A percentile compares a stretch with the other conserved stretches of the same genome.
These are phyloP conservation scores for Globisporangium paddicum DNA, from an alignment of 352 stramenopile species.

Conservation along the genomic window DNA sequence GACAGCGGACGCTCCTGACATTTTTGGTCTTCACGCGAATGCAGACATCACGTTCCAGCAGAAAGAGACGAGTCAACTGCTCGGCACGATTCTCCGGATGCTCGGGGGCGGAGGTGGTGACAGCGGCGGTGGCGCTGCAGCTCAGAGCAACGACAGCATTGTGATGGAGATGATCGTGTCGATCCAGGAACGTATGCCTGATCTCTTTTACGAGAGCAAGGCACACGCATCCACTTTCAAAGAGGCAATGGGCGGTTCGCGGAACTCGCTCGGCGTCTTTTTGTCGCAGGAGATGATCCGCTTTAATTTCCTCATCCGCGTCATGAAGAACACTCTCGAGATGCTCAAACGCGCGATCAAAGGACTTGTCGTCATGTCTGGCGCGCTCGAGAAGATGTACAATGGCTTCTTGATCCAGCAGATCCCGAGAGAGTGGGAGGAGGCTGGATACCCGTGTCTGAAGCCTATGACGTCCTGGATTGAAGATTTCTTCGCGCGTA, in stretches of 20 bases:
- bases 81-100: constrained; percentile 74
- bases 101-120: constrained; percentile 46
- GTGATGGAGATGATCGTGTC: constrained; percentile 83
- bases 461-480: constrained; percentile 92
- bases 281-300: constrained; percentile 88
- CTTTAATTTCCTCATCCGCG: constrained; percentile 85
- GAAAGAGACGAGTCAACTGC: constrained; percentile 83
- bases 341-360: constrained; percentile 90
- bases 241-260: constrained; percentile 70
- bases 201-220: constrained; percentile 51
- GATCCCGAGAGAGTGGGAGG: constrained; percentile 85
- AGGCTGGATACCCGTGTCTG: constrained; percentile 88
- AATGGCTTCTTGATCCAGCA: constrained; percentile 90
- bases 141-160: constrained; percentile 62
- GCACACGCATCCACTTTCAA: constrained; percentile 83
- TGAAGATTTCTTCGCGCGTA: constrained; percentile 89
- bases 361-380: constrained; percentile 88
- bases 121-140: constrained; percentile 32
- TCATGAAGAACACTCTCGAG: constrained; percentile 83
- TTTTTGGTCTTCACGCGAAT: constrained; percentile 93
- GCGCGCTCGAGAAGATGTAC: constrained; percentile 90
- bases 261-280: constrained; percentile 93
- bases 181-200: constrained; percentile 78
- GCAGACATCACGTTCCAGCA: constrained; percentile 94
- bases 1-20: constrained; percentile 81